phyloP scores from a whole-genome alignment of 441 rosid species.

The Biscutella laevigata region DNA sequence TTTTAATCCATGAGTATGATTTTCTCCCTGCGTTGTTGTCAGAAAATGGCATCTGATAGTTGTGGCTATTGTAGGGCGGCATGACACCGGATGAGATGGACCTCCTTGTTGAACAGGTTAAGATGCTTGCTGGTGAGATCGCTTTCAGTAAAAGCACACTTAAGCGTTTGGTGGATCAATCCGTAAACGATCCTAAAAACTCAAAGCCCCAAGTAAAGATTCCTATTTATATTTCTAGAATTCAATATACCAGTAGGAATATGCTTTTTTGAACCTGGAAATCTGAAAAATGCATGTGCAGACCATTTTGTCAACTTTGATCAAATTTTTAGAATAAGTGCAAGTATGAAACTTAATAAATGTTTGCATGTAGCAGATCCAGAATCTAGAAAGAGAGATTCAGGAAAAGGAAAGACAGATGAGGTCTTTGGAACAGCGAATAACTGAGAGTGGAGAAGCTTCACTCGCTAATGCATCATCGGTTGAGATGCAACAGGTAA shows the following conservation, averaged over 20 bases:
- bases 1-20: neutral
- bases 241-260: constrained; percentile 11
- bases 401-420: constrained; percentile 88
- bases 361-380: constrained; percentile 49
- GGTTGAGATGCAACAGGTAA: constrained; percentile 95
- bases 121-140: constrained; percentile 98
- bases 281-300: neutral
- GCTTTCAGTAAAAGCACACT: constrained; percentile 93
- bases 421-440: constrained; percentile 72
- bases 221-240: constrained; percentile 5
- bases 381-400: constrained; percentile 79
- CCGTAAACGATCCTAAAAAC: constrained; percentile 74
- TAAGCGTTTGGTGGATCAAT: constrained; percentile 88
- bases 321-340: neutral
- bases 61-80: constrained; percentile 43
- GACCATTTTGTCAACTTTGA: constrained; percentile 1
- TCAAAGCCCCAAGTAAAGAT: constrained; percentile 62
- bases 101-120: constrained; percentile 94
- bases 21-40: neutral
- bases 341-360: constrained; percentile 5
- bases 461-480: constrained; percentile 82
- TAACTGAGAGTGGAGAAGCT: constrained; percentile 85
- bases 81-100: constrained; percentile 96
- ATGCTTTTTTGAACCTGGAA: neutral
- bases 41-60: constrained; percentile 13